Percentiles rank a stretch among this genome's conserved stretches.
These are phyloP conservation scores for Aspergillus ochraceus DNA, from an alignment of 2,329 filamentous ascomycete species.

Conservation along the genomic window DNA sequence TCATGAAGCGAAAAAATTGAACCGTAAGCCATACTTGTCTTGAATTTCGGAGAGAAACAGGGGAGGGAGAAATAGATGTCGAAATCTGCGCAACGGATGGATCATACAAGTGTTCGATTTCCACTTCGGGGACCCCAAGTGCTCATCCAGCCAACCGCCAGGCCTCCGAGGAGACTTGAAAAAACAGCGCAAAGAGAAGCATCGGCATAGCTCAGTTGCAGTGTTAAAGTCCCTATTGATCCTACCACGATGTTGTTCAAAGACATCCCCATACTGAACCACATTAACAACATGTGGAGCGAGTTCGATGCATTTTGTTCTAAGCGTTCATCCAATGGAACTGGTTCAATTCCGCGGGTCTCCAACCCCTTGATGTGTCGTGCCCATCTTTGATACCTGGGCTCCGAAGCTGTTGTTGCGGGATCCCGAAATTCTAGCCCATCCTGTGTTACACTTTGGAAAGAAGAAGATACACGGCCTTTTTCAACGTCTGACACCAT, in stretches of 20 bases:
- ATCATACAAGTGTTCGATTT: slow-evolving; percentile 42
- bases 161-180: slow-evolving; percentile 35
- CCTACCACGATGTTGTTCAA: slow-evolving; percentile 45
- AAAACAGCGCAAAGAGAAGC: slow-evolving; percentile 40
- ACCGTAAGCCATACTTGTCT: neutral
- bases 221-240: slow-evolving; percentile 42
- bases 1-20: slow-evolving; percentile 8
- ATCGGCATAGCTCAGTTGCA: slow-evolving; percentile 42
- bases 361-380: slow-evolving; percentile 27
- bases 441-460: slow-evolving; percentile 24
- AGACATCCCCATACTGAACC: slow-evolving; percentile 42
- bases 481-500: slow-evolving; percentile 29
- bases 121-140: slow-evolving; percentile 45
- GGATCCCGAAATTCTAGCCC: slow-evolving; percentile 19
- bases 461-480: slow-evolving; percentile 21
- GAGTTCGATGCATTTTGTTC: slow-evolving; percentile 23
- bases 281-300: slow-evolving; percentile 36
- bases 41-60: neutral
- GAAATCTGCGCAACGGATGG: neutral
- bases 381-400: slow-evolving; percentile 25
- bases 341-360: slow-evolving; percentile 27
- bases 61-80: neutral
- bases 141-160: slow-evolving; percentile 42
- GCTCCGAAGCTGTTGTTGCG: slow-evolving; percentile 7
- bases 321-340: slow-evolving; percentile 29